Evolutionary conservation across 495 filamentous ascomycete genomes (phyloP), one percentile per base, ranked within the genome.

Genomic region (Hypoxylon fuscum): DNA sequence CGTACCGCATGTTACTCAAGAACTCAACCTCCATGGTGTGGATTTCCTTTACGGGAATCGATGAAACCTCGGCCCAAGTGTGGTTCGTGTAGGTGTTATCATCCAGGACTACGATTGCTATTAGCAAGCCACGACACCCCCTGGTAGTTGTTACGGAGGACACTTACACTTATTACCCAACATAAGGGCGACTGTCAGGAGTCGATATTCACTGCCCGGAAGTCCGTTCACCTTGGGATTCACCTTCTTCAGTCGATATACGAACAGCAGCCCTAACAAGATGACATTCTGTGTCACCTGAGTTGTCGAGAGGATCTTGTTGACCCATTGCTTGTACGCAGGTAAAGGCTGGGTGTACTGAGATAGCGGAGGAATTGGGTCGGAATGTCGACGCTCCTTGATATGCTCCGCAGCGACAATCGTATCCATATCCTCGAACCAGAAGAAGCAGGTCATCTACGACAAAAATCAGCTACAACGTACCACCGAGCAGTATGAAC

Each of bases 11-110:
- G 71, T 99, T 98, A 80, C 95, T 97, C 55, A 99, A 81, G 68
- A 99, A 99, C 73, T 99, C 96, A 0, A 99, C 96, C 72, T 99
- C 96, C 96, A 99, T 99, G 34, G 97, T 87, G 70, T 99, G 96
- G 37, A 99, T 96, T 75, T 99, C 96, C 49, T 87, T 87, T 10
- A 98, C 96, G 3, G 90, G 89, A 56, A 99, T 96, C 14, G 91
- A 89, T 20, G 96, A 97, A 38, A 99, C 96, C 66, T 99, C 96
- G 11, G 96, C 95, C 96, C 96, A 99, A 1, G 96, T 98, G 80
- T 98, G 97, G 80, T 99, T 99, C 48, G 96, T 98, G 76, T 98
- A 99, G 1, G 96, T 98, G 73, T 98, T 99, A 69, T 99, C 96
- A 71, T 99, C 96, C 62, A 99, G 78, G 69, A 97, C 90, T 93